These are phyloP conservation scores for Huntiella moniliformis DNA, from an alignment of 2,329 filamentous ascomycete genomes.

Conservation along the genomic window DNA sequence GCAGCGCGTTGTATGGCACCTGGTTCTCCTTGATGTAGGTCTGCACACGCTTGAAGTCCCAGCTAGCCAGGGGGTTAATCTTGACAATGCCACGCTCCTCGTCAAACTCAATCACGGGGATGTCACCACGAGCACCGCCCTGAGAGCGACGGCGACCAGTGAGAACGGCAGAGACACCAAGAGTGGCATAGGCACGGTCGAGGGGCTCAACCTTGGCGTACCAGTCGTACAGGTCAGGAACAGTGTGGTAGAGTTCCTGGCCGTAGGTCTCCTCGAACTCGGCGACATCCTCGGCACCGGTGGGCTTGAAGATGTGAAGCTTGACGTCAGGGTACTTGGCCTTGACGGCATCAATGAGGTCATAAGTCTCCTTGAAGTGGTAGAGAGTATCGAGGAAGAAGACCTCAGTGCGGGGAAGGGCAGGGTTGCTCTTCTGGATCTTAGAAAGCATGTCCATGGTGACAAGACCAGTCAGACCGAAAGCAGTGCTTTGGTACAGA, in stretches of 20 bases:
- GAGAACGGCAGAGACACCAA: slow-evolving; percentile 75
- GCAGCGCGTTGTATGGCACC: slow-evolving; percentile 82
- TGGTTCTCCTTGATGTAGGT: slow-evolving; percentile 69
- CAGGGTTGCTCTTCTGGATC: slow-evolving; percentile 44
- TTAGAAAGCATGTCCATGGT: slow-evolving; percentile 75
- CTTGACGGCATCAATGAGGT: slow-evolving; percentile 55
- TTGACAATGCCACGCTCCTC: slow-evolving; percentile 78
- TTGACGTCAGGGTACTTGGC: slow-evolving; percentile 58
- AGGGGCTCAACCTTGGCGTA: slow-evolving; percentile 94
- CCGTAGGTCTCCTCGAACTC: slow-evolving; percentile 76
- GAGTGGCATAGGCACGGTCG: slow-evolving; percentile 71
- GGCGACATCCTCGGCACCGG: slow-evolving; percentile 48
- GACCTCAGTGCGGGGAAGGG: slow-evolving; percentile 40
- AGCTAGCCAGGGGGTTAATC: slow-evolving; percentile 92
- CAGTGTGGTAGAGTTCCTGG: slow-evolving; percentile 62
- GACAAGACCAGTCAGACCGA: slow-evolving; percentile 62
- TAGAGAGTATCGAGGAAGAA: slow-evolving; percentile 74
- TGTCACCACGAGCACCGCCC: slow-evolving; percentile 74
- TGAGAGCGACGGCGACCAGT: slow-evolving; percentile 85
- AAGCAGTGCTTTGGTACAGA: slow-evolving; percentile 73
- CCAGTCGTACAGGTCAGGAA: slow-evolving; percentile 87
- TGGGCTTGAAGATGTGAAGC: slow-evolving; percentile 80
- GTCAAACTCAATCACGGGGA: slow-evolving; percentile 84
- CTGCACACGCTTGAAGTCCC: slow-evolving; percentile 80
- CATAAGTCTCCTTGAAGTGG: slow-evolving; percentile 62